phyloP scores from a whole-genome alignment of 2,329 filamentous ascomycete genomes.

The Curvularia verruculosa region DNA sequence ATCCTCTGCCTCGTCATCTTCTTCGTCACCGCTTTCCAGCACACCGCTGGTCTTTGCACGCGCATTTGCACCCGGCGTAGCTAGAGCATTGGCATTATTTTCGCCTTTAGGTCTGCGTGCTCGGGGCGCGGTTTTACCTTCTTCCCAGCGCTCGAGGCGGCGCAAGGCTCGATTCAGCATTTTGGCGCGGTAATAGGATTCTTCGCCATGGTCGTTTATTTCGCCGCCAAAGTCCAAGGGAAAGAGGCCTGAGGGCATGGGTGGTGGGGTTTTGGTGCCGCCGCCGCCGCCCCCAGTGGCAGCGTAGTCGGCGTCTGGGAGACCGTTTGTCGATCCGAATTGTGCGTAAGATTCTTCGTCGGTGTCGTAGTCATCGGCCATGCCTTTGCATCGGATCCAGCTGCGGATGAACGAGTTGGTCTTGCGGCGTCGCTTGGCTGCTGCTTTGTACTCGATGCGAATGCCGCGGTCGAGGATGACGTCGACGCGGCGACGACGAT shows the following conservation, averaged over 20 bases:
- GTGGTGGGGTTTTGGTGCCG: constrained; percentile 40
- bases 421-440: constrained; percentile 65
- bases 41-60: neutral
- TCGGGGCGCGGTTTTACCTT: constrained; percentile 38
- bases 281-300: constrained; percentile 4
- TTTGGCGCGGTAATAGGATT: constrained; percentile 69
- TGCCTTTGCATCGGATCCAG: constrained; percentile 64
- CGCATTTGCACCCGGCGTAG: neutral
- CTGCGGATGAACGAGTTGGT: constrained; percentile 72
- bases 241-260: constrained; percentile 61
- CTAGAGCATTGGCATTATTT: neutral
- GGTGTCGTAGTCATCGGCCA: constrained; percentile 55
- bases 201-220: constrained; percentile 77
- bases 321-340: constrained; percentile 2
- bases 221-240: constrained; percentile 62
- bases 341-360: constrained; percentile 47
- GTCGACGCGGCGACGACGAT: constrained; percentile 79
- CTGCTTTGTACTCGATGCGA: constrained; percentile 67
- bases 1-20: constrained; percentile 13
- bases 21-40: constrained; percentile 18
- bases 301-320: neutral
- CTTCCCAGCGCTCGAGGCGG: constrained; percentile 73
- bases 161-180: constrained; percentile 68
- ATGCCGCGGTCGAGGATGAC: constrained; percentile 79
- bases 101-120: constrained; percentile 29